Conservation (phyloP, 2,329 filamentous ascomycete species). For the Aspergillus costaricaensis region DNA sequence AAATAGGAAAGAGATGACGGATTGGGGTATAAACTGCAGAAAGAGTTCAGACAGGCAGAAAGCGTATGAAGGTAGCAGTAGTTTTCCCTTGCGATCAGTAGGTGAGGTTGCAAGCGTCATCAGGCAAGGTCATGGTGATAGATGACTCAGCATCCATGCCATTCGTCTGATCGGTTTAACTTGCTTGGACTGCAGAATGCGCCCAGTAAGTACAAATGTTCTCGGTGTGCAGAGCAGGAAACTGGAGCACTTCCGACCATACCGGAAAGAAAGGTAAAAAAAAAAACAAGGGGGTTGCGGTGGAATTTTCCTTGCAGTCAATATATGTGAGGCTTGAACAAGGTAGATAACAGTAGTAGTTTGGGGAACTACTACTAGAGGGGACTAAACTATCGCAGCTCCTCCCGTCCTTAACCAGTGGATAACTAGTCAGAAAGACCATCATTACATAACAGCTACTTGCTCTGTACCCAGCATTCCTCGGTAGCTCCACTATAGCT, state of each 20-base stretch:
- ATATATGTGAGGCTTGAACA: no score
- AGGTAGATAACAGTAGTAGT: no score
- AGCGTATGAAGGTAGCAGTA: conserved; percentile 5
- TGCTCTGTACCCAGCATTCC: no score
- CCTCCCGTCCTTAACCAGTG: no score
- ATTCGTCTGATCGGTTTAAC: not conserved
- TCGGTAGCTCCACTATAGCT: no score
- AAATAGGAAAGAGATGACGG: not conserved
- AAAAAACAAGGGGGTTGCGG: no score
- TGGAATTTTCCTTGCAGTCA: no score
- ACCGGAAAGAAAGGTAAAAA: no score
- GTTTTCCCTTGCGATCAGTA: not conserved
- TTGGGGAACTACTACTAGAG: no score
- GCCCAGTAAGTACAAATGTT: not conserved
- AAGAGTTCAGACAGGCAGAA: not conserved
- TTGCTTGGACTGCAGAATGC: not conserved
- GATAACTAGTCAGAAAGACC: no score
- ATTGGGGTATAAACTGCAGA: not conserved
- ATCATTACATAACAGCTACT: no score
- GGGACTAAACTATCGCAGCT: no score
- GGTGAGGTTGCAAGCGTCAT: conserved; percentile 38
- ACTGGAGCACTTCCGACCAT: not conserved
- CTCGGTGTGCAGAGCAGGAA: not conserved
- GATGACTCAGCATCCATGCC: conserved; percentile 30
- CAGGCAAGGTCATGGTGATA: conserved; percentile 36